phyloP scores from a whole-genome alignment of 257 asterid species.

The Salvia splendens region DNA sequence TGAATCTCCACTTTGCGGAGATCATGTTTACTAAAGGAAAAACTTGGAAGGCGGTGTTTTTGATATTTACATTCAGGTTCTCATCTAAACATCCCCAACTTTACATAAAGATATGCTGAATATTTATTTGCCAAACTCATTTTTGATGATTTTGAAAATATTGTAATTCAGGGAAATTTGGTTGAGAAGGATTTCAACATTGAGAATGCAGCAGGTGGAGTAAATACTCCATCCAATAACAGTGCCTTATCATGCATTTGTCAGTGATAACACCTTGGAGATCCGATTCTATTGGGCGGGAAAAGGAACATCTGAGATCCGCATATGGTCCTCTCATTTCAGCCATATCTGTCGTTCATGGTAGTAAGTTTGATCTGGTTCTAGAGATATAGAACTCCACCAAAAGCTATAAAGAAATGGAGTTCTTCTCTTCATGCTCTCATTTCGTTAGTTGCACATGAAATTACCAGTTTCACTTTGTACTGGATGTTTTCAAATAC shows the following conservation, averaged over 20 bases:
- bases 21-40: conserved; percentile 55
- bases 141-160: conserved; percentile 1
- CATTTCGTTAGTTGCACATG: too few species aligned
- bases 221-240: conserved; percentile 47
- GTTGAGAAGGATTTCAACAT: conserved; percentile 77
- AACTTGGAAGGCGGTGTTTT: conserved; percentile 80
- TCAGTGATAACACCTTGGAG: conserved; percentile 54
- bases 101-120: too few species aligned
- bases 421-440: too few species aligned
- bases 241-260: conserved; percentile 48
- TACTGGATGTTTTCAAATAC: not conserved
- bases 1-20: conserved; percentile 76
- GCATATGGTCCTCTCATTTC: conserved; percentile 90
- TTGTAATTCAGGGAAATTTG: conserved; percentile 52
- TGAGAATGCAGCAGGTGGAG: conserved; percentile 75
- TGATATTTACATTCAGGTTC: conserved; percentile 75
- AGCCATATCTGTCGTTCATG: conserved; percentile 66
- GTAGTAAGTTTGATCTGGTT: conserved; percentile 40
- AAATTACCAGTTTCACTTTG: too few species aligned
- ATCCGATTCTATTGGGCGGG: conserved; percentile 91
- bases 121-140: too few species aligned
- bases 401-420: too few species aligned
- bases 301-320: conserved; percentile 74
- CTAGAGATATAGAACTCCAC: too few species aligned
- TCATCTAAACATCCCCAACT: not conserved